phyloP scores from a whole-genome alignment of 2,329 filamentous ascomycete genomes.

The Grosmannia huntii region DNA sequence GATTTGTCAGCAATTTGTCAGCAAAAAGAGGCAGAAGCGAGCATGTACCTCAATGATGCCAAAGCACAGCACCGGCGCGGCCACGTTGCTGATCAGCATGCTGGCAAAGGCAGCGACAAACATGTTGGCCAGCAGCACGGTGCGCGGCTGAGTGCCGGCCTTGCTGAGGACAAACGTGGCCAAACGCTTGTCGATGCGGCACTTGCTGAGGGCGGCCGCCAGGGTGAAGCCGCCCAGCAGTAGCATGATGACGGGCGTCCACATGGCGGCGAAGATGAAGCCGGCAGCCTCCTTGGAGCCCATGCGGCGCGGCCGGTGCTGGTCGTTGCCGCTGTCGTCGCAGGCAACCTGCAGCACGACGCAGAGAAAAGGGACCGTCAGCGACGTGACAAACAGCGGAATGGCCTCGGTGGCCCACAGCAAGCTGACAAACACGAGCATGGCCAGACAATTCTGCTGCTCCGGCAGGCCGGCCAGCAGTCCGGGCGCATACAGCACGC shows the following conservation, averaged over 20 bases:
- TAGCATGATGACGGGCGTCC: conserved; percentile 98
- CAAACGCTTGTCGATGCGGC: conserved; percentile 94
- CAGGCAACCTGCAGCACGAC: conserved; percentile 78
- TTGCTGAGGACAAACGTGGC: conserved; percentile 94
- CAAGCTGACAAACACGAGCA: conserved; percentile 86
- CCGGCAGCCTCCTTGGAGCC: conserved; percentile 68
- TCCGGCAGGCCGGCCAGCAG: conserved; percentile 49
- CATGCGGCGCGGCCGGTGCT: conserved; percentile 38
- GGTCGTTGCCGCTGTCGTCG: conserved; percentile 45
- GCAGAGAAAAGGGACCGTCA: conserved; percentile 85
- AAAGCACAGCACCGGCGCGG: conserved; percentile 91
- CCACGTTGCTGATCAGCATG: conserved; percentile 99
- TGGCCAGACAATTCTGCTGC: conserved; percentile 90
- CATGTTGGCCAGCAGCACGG: conserved; percentile 94
- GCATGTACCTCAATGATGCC: conserved; percentile 76
- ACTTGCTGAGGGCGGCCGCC: conserved; percentile 88
- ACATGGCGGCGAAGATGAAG: conserved; percentile 91
- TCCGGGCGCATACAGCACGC: conserved; percentile 64
- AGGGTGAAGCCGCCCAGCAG: conserved; percentile 92
- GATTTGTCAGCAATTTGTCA: not conserved
- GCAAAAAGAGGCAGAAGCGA: too few species aligned
- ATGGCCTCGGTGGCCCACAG: conserved; percentile 98
- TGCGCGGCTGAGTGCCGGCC: conserved; percentile 79
- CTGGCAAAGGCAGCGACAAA: conserved; percentile 94
- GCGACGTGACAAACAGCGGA: conserved; percentile 88